Percentiles rank a stretch among this genome's conserved stretches.
phyloP scores from a whole-genome alignment of 495 filamentous ascomycete species.

The Xylaria scruposa region DNA sequence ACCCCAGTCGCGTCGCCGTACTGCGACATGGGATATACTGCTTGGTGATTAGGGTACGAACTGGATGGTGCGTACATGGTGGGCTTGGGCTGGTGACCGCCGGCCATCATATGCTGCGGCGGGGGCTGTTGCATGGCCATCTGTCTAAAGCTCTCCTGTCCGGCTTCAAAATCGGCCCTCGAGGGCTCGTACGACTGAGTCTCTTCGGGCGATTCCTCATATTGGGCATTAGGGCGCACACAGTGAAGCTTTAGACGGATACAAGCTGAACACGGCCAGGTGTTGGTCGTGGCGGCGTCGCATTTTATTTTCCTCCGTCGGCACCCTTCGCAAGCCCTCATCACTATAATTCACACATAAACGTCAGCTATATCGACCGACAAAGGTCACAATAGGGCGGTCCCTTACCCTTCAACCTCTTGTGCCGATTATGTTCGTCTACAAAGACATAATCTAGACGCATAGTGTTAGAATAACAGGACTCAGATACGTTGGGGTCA shows the following conservation, averaged over 20 bases:
- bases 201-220: constrained; percentile 69
- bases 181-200: constrained; percentile 55
- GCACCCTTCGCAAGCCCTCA: constrained; percentile 98
- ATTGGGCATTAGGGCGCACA: constrained; percentile 89
- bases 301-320: constrained; percentile 92
- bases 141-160: constrained; percentile 64
- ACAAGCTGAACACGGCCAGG: constrained; percentile 97
- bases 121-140: constrained; percentile 52
- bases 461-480: constrained; percentile 32
- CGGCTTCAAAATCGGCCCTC: constrained; percentile 51
- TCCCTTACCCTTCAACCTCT: constrained; percentile 86
- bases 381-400: neutral
- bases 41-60: constrained; percentile 48
- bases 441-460: constrained; percentile 95
- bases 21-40: constrained; percentile 52
- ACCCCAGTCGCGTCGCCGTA: constrained; percentile 54
- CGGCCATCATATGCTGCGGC: constrained; percentile 40
- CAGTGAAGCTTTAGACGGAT: constrained; percentile 91
- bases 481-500: constrained; percentile 19
- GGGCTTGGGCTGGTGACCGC: constrained; percentile 45
- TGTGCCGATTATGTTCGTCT: constrained; percentile 98
- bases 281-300: constrained; percentile 96
- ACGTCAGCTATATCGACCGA: constrained; percentile 19
- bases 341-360: constrained; percentile 66
- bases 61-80: constrained; percentile 45